Conservation (phyloP, 2,329 filamentous ascomycete species). For the Microascus cirrosus region DNA sequence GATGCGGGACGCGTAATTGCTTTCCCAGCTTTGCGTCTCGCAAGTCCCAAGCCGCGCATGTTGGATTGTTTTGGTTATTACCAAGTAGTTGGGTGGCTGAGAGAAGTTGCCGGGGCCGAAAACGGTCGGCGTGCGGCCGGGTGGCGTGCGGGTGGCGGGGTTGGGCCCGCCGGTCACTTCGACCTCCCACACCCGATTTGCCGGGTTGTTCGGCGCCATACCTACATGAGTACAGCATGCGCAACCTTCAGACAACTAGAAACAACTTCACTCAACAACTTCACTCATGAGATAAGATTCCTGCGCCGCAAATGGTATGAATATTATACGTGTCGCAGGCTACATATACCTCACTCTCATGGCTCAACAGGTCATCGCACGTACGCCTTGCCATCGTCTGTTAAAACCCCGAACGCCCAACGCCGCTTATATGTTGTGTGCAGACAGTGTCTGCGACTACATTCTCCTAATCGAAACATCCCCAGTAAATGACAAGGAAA, state of each 20-base stretch:
- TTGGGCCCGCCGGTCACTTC: no score
- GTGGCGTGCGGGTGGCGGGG: no score
- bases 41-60: not conserved
- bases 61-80: not conserved
- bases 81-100: not conserved
- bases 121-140: not conserved
- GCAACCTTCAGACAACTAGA: no score
- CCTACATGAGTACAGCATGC: no score
- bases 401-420: not conserved
- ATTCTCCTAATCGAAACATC: not conserved
- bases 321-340: slow-evolving; percentile 20
- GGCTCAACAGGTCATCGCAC: not conserved
- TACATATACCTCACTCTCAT: not conserved
- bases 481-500: not conserved
- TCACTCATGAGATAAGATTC: not conserved
- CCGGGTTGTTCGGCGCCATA: no score
- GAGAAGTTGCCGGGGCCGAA: not conserved
- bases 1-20: not conserved
- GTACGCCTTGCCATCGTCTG: not conserved
- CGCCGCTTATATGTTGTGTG: not conserved
- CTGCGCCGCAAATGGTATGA: not conserved
- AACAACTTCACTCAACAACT: no score
- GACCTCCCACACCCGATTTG: no score
- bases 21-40: not conserved
- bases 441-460: not conserved